Conservation (phyloP, 2,329 filamentous ascomycete species). For the Canariomyces notabilis region DNA sequence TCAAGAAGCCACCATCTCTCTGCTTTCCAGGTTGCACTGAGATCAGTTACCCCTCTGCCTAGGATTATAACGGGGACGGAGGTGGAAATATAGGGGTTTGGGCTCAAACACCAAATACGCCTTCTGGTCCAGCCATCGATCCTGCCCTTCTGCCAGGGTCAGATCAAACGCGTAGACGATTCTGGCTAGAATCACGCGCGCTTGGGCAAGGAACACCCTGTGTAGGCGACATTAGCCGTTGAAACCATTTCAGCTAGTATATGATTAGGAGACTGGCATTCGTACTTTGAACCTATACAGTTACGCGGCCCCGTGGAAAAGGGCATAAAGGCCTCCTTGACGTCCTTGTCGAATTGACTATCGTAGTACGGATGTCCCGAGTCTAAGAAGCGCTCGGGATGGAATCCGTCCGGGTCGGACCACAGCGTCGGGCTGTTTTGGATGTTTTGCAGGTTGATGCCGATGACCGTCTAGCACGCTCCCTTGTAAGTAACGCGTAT, state of each 20-base stretch:
- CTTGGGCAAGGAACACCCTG: slow-evolving; percentile 9
- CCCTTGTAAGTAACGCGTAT: background rate
- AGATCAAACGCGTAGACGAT: slow-evolving; percentile 7
- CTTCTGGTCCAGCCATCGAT: slow-evolving; percentile 9
- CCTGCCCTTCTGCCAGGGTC: slow-evolving; percentile 1
- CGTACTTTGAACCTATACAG: slow-evolving; percentile 5
- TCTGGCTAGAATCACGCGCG: slow-evolving; percentile 5
- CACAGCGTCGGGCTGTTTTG: slow-evolving; percentile 5
- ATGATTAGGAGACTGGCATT: background rate
- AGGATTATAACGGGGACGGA: background rate
- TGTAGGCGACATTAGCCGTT: background rate
- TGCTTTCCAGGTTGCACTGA: too few relatives aligned
- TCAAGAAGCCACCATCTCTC: too few relatives aligned
- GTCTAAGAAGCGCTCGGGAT: slow-evolving; percentile 4
- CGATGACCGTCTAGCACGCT: slow-evolving; percentile 3
- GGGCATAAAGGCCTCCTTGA: slow-evolving; percentile 4
- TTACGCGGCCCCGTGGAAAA: slow-evolving; percentile 4
- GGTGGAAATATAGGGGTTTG: slow-evolving; percentile 2
- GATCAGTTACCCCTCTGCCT: background rate
- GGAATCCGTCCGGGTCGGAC: slow-evolving; percentile 1
- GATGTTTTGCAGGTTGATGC: slow-evolving; percentile 11
- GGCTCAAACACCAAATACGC: slow-evolving; percentile 12
- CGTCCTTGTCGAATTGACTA: background rate
- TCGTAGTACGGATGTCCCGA: background rate
- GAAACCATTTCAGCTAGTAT: background rate